phyloP scores from a whole-genome alignment of 495 filamentous ascomycete genomes.

The Acidomyces sp. region DNA sequence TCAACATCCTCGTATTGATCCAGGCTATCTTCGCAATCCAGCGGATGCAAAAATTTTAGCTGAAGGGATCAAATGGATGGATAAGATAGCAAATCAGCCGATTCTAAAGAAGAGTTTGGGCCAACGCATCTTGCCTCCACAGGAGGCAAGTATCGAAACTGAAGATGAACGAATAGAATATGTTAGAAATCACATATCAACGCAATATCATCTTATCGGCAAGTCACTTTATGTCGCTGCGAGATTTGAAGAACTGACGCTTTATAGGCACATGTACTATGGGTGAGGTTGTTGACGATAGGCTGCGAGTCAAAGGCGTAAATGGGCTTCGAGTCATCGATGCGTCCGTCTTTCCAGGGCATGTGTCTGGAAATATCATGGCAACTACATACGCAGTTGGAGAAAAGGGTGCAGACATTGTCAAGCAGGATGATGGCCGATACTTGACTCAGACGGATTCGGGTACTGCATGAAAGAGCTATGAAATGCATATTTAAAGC shows the following conservation, averaged over 20 bases:
- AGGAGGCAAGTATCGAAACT: slow-evolving; percentile 12
- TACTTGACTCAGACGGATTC: too few relatives aligned
- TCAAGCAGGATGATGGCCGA: slow-evolving; percentile 18
- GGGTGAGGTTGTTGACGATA: slow-evolving; percentile 27
- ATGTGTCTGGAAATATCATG: slow-evolving; percentile 22
- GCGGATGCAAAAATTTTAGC: slow-evolving; percentile 20
- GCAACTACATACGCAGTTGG: slow-evolving; percentile 20
- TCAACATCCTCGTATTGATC: slow-evolving; percentile 17
- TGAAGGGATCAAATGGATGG: slow-evolving; percentile 19
- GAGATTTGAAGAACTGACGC: too few relatives aligned
- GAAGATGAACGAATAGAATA: slow-evolving; percentile 19
- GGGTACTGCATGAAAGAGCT: too few relatives aligned
- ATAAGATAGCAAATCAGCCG: slow-evolving; percentile 18
- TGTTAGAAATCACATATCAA: slow-evolving; percentile 19
- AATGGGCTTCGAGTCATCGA: slow-evolving; percentile 24
- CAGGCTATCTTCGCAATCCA: slow-evolving; percentile 20
- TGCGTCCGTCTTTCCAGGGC: slow-evolving; percentile 24
- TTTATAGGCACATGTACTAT: slow-evolving; percentile 26
- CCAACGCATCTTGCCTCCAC: slow-evolving; percentile 15
- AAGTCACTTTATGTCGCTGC: too few relatives aligned
- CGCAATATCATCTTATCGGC: slow-evolving; percentile 24
- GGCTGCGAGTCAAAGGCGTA: slow-evolving; percentile 24
- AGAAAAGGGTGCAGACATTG: slow-evolving; percentile 21
- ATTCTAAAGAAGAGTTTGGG: slow-evolving; percentile 18
- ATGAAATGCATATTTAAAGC: slow-evolving; percentile 7